A percentile compares a stretch with the other conserved stretches of the same genome.
These are phyloP conservation scores for Phytophthora melonis DNA, from an alignment of 352 stramenopile species.

Conservation along the genomic window DNA sequence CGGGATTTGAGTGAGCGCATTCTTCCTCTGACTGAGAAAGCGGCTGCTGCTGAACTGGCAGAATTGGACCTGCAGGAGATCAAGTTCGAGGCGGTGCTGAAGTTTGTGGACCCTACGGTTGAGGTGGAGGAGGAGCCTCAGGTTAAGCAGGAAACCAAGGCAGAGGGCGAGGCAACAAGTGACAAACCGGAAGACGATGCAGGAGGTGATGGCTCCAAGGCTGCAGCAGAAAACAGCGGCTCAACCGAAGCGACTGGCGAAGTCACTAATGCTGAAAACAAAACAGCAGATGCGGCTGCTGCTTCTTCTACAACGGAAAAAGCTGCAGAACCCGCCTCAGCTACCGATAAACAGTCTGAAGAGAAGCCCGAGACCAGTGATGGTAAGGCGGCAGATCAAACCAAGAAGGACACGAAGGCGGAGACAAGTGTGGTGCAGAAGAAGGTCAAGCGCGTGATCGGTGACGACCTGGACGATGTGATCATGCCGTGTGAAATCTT, in stretches of 20 bases:
- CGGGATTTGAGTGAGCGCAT: constrained; percentile 74
- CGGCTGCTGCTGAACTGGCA: constrained; percentile 60
- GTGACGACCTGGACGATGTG: constrained; percentile 88
- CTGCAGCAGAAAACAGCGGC: not conserved
- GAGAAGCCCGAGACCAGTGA: constrained; percentile 10
- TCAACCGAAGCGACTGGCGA: constrained; percentile 6
- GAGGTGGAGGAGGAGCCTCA: constrained; percentile 34
- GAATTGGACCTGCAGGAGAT: constrained; percentile 87
- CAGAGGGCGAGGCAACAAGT: constrained; percentile 21
- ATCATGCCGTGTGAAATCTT: constrained; percentile 98
- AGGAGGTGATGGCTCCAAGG: constrained; percentile 27
- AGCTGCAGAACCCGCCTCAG: constrained; percentile 19
- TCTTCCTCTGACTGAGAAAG: constrained; percentile 69
- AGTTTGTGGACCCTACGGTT: constrained; percentile 59
- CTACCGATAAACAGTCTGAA: constrained; percentile 35
- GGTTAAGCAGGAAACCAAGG: constrained; percentile 21
- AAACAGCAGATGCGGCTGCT: constrained; percentile 11
- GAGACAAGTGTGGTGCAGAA: constrained; percentile 27
- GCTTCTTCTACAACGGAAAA: not conserved
- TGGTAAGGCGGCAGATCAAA: constrained; percentile 41
- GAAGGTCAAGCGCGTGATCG: constrained; percentile 47
- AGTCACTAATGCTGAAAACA: constrained; percentile 32
- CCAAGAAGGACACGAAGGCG: constrained; percentile 32
- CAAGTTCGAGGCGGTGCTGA: constrained; percentile 71
- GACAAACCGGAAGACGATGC: constrained; percentile 22